Conservation (phyloP, 495 filamentous ascomycete genomes). For the Penicillium manginii region DNA sequence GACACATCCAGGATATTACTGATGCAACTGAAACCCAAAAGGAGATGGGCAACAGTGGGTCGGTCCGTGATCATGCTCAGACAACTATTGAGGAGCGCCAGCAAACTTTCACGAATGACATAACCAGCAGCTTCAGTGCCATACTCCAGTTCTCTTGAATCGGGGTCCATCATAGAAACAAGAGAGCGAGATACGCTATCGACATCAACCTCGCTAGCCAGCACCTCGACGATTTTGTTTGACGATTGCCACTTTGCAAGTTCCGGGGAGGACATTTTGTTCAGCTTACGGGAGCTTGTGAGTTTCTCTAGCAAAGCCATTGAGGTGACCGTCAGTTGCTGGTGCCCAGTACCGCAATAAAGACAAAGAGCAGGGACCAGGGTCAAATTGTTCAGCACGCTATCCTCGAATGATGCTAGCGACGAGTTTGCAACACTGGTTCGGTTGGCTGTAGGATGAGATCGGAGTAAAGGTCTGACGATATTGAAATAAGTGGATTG, state of each 20-base stretch:
- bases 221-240: conserved; percentile 78
- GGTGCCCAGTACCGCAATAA: conserved; percentile 80
- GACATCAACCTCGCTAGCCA: conserved; percentile 71
- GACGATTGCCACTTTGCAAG: conserved; percentile 57
- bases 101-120: conserved; percentile 73
- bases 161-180: conserved; percentile 62
- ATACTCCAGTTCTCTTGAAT: conserved; percentile 64
- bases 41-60: conserved; percentile 84
- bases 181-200: conserved; percentile 71
- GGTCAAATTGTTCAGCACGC: conserved; percentile 75
- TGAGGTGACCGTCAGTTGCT: conserved; percentile 73
- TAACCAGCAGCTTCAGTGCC: conserved; percentile 68
- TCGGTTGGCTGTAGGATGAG: conserved; percentile 46
- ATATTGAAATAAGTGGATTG: conserved; percentile 92
- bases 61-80: conserved; percentile 67
- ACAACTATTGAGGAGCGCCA: conserved; percentile 81
- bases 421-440: conserved; percentile 67
- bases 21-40: conserved; percentile 84
- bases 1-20: conserved; percentile 66
- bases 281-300: conserved; percentile 76
- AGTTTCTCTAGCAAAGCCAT: conserved; percentile 83
- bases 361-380: conserved; percentile 78
- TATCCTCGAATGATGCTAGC: conserved; percentile 88
- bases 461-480: conserved; percentile 74
- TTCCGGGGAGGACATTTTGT: conserved; percentile 51